Evolutionary conservation across 441 rosid species (phyloP), one percentile per base, ranked within the genome.

Genomic region (Pelargonium australe): DNA sequence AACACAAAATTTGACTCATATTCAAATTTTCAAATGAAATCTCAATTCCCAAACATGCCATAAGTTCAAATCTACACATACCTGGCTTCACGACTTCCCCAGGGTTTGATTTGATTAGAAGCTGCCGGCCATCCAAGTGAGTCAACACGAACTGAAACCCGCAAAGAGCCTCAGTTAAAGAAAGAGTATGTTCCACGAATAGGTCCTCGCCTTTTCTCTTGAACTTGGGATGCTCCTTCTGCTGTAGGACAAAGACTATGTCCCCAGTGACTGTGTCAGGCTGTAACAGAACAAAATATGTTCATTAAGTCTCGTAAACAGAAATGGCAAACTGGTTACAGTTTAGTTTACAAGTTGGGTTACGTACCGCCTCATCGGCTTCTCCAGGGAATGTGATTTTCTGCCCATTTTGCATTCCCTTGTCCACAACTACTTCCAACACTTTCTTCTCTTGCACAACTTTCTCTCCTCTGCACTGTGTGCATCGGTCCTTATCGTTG

Each of bases 361-460:
- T 11, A 66, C 81, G 73, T 74, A 93, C 98, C 60, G 96, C 96
- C 83, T 94, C 95, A 72, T 94, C 96, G 12, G 97, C 97, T 85
- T 94, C 97, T 64, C 99, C 97, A 0, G 91, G 87, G 82, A 94
- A 91, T 28, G 95, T 91, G 62, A 94, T 85, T 78, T 75, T 94
- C 85, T 94, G 97, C 11, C 87, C 85, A 66, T 94, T 86, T 74
- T 86, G 97, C 99, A 94, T 94, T 66, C 99, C 99, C 86, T 94
- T 94, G 78, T 94, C 99, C 47, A 94, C 99, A 65, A 74, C 31
- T 16, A 91, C 99, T 80, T 94, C 97, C 79, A 94, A 76, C 5
- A 91, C 99, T 71, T 94, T 94, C 80, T 94, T 94, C 81, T 91
- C 95, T 8, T 85, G 95, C 12, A 77, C 85, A 53, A 89, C 97